Evolutionary conservation across 257 asterid genomes (phyloP), one percentile per base, ranked within the genome.

Genomic region (Salvia hispanica): DNA sequence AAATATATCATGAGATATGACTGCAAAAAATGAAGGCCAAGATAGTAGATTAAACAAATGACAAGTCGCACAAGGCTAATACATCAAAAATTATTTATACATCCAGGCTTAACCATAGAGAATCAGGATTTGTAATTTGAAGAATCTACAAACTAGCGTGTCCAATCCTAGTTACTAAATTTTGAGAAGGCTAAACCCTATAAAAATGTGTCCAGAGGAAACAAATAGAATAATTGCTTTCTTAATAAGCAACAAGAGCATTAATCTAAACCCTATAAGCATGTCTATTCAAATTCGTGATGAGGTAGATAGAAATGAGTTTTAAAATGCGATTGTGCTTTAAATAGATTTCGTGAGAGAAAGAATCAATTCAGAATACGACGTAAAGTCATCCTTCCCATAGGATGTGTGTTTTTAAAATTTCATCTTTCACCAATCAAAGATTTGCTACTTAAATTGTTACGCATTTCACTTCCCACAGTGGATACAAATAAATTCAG

Each of bases 1-100:
- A 76, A 93, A 93, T 75, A 86, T 79, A 81, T 93, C 99, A 69
- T 91, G 95, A 64, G 77, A 94, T 59, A 66, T 76, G 64, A 90
- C 97, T 93, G 83, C 78, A 80, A 75, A 56, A 2, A 43, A 69
- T 25, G 71, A 54, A 69, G 66, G 7, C 36, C 50, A 78, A 72
- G 45, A 62, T 25, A 6, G 34, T 48, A 14, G 40, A 67, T 47
- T 47, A 45, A 46, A 40, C 44, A 43, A 58, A 39, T 21, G 56
- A 64, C 50, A n/a, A n/a, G 40, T 66, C 64, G 6, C 18, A 64
- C 6, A 0, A 40, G 18, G 70, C 61, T 18, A 42, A 57, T 33
- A 33, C 58, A 47, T 34, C 51, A 18, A 57, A 48, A 34, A 54
- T 51, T 53, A 45, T 45, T 50, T 15, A 58, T 11, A 43, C 31